Conservation (phyloP, 768 basidiomycete genomes). For the Russula griseocarnosa region DNA sequence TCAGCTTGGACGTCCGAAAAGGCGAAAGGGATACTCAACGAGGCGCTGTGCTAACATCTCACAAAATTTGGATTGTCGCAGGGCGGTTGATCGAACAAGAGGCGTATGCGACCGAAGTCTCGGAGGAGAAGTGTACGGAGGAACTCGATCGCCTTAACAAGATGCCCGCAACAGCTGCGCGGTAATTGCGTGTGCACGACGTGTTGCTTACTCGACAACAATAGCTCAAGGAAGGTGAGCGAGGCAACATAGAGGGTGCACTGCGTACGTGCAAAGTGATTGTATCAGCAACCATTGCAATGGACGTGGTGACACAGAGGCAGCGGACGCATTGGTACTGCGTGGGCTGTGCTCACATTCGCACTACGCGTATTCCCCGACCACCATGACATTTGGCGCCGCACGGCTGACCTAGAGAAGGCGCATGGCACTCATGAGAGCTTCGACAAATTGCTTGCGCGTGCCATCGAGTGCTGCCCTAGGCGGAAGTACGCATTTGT, state of each 20-base stretch:
- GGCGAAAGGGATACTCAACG: conserved; percentile 92
- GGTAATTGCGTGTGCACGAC: conserved; percentile 72
- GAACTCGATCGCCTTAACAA: conserved; percentile 76
- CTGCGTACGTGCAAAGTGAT: conserved; percentile 90
- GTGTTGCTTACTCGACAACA: conserved; percentile 85
- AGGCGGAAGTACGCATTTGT: conserved; percentile 94
- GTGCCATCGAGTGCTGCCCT: conserved; percentile 87
- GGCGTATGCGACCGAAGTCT: conserved; percentile 46
- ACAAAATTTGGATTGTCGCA: conserved; percentile 99
- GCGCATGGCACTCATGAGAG: conserved; percentile 80
- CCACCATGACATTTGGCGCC: conserved; percentile 78
- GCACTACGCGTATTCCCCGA: conserved; percentile 90
- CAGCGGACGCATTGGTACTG: conserved; percentile 77
- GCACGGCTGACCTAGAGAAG: conserved; percentile 92
- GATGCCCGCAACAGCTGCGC: conserved; percentile 82
- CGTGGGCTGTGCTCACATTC: conserved; percentile 86
- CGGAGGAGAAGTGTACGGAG: conserved; percentile 51
- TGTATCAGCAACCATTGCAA: conserved; percentile 86
- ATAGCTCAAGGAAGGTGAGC: conserved; percentile 94
- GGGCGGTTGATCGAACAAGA: conserved; percentile 90
- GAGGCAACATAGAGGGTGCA: conserved; percentile 81
- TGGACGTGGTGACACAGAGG: conserved; percentile 91
- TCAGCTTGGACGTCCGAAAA: conserved; percentile 83
- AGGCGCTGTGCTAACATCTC: conserved; percentile 93
- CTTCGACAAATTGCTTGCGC: conserved; percentile 72